Percentiles rank a stretch among this genome's conserved stretches.
Evolutionary conservation across 2,329 filamentous ascomycete genomes (phyloP).

Genomic region (Colletotrichum tofieldiae): DNA sequence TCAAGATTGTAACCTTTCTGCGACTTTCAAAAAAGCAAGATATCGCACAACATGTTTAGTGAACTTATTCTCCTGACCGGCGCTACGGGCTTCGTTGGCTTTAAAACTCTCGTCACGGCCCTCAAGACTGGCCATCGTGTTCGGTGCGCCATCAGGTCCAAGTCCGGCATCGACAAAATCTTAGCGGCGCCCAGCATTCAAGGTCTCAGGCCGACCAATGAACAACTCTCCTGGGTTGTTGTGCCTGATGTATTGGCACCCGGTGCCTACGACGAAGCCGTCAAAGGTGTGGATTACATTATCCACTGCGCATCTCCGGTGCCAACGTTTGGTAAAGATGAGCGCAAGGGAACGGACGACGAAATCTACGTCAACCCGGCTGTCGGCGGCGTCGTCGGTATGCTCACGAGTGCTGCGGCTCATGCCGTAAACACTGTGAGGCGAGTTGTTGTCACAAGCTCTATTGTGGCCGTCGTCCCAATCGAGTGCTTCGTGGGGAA

Average conservation of each 20-base stretch:
- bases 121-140: conserved; percentile 49
- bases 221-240: conserved; percentile 47
- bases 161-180: conserved; percentile 38
- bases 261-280: conserved; percentile 58
- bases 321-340: conserved; percentile 1
- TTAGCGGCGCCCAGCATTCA: conserved; percentile 34
- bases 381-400: neutral
- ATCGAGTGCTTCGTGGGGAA: conserved; percentile 9
- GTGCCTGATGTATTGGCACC: conserved; percentile 55
- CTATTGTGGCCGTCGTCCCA: conserved; percentile 47
- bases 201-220: conserved; percentile 31
- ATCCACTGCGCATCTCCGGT: conserved; percentile 52
- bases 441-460: conserved; percentile 61
- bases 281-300: conserved; percentile 56
- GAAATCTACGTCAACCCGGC: conserved; percentile 15
- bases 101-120: conserved; percentile 46
- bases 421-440: conserved; percentile 47
- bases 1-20: neutral
- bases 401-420: conserved; percentile 7
- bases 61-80: conserved; percentile 48
- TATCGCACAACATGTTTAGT: neutral
- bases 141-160: conserved; percentile 49
- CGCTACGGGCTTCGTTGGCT: conserved; percentile 52
- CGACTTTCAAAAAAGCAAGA: neutral
- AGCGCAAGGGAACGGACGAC: neutral